A percentile compares a stretch with the other conserved stretches of the same genome.
Conservation (phyloP, 257 asterid genomes). For the Penstemon barbatus region DNA sequence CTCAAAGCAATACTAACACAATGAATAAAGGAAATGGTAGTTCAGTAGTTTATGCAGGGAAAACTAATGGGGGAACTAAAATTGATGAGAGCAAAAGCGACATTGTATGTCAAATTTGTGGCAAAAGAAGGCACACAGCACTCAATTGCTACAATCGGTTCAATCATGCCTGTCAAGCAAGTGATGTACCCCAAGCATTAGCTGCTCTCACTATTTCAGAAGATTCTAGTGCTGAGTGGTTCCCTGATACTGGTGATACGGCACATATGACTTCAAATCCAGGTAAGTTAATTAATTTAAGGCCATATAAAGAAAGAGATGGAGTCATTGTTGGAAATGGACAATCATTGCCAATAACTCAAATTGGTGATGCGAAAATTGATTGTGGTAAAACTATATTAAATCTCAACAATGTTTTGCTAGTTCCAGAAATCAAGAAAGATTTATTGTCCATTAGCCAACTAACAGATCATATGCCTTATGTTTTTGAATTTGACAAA, state of each 20-base stretch:
- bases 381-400: neutral
- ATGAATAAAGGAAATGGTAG: too few species aligned
- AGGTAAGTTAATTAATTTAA: neutral
- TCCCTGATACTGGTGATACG: neutral
- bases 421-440: neutral
- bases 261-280: neutral
- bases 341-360: neutral
- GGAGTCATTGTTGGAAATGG: neutral
- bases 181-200: neutral
- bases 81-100: neutral
- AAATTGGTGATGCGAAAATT: neutral
- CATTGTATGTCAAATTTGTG: neutral
- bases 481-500: neutral
- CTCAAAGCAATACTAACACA: too few species aligned
- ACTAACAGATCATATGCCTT: neutral
- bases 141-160: constrained; percentile 6
- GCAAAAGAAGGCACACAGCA: neutral
- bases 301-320: neutral
- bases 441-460: neutral
- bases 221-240: neutral
- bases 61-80: neutral
- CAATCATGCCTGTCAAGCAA: constrained; percentile 1
- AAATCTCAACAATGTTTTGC: too few species aligned
- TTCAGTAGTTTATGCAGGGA: neutral
- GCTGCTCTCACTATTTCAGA: neutral